These are phyloP conservation scores for Eucalyptus globulus DNA, from an alignment of 345 rosid genomes.

Conservation along the genomic window DNA sequence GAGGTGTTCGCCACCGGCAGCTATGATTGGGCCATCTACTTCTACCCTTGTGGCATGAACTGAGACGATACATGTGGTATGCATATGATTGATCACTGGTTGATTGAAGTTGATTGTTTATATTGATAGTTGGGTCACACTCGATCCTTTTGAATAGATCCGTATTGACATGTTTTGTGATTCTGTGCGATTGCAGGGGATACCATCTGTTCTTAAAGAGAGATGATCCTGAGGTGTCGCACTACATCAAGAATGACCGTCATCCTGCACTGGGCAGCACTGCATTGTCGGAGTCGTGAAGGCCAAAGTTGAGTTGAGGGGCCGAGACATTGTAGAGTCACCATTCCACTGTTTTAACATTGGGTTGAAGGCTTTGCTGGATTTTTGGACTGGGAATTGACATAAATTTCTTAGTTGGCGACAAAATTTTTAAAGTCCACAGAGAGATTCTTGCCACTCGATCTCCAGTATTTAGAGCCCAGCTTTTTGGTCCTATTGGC, in stretches of 20 bases:
- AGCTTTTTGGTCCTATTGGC: slow-evolving; percentile 2
- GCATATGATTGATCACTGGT: neutral
- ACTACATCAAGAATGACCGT: slow-evolving; percentile 71
- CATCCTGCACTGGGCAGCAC: slow-evolving; percentile 23
- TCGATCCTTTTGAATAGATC: neutral
- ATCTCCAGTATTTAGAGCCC: slow-evolving; percentile 83
- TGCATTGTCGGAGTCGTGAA: slow-evolving; percentile 92
- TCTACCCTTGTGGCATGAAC: slow-evolving; percentile 86
- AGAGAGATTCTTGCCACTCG: slow-evolving; percentile 79
- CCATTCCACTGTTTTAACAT: slow-evolving; percentile 60
- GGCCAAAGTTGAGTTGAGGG: slow-evolving; percentile 50
- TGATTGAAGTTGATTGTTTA: neutral
- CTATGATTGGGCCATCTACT: slow-evolving; percentile 87
- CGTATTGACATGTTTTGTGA: neutral
- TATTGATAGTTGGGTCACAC: neutral
- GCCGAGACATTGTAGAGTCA: slow-evolving; percentile 54
- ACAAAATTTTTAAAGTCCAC: slow-evolving; percentile 37
- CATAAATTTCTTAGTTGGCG: slow-evolving; percentile 41
- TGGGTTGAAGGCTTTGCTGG: slow-evolving; percentile 70
- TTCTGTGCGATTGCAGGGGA: slow-evolving; percentile 43
- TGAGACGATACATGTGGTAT: slow-evolving; percentile 90
- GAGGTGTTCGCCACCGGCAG: slow-evolving; percentile 75
- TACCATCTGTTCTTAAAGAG: slow-evolving; percentile 43
- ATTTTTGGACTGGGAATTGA: slow-evolving; percentile 68
- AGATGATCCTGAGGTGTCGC: slow-evolving; percentile 59